Conservation (phyloP, 75 land plant genomes). For the Pinus albicaulis region DNA sequence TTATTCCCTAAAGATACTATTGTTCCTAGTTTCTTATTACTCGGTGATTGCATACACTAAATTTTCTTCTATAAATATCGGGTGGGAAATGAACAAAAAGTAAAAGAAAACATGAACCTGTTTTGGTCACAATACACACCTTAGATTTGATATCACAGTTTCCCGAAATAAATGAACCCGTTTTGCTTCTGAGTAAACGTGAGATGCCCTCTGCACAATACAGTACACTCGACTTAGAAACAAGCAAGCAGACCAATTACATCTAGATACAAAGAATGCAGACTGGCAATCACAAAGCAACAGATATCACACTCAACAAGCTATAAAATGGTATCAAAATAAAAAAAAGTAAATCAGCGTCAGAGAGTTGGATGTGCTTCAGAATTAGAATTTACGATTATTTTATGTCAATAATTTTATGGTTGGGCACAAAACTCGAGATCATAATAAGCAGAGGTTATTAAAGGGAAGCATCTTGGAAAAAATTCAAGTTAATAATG, state of each 20-base stretch:
- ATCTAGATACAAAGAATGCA: neutral
- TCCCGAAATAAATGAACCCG: constrained; percentile 86
- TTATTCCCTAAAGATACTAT: neutral
- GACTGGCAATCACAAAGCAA: neutral
- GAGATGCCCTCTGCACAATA: constrained; percentile 75
- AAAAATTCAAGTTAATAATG: neutral
- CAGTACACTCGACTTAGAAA: neutral
- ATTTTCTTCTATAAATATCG: neutral
- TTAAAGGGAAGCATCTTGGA: neutral
- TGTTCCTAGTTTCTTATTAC: neutral
- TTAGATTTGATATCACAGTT: constrained; percentile 50
- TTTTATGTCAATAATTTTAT: too few species aligned
- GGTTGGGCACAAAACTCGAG: neutral
- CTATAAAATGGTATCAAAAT: neutral
- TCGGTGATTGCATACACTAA: neutral
- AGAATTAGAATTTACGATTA: too few species aligned
- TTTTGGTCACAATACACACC: constrained; percentile 24
- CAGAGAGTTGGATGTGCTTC: too few species aligned
- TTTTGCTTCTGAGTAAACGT: constrained; percentile 93
- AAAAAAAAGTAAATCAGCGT: neutral
- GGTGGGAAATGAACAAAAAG: neutral
- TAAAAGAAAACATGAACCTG: neutral
- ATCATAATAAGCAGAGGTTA: neutral
- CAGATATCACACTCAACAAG: neutral
- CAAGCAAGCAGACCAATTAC: neutral